A percentile compares a stretch with the other conserved stretches of the same genome.
phyloP scores from a whole-genome alignment of 345 rosid species.

The Heritiera fomes region DNA sequence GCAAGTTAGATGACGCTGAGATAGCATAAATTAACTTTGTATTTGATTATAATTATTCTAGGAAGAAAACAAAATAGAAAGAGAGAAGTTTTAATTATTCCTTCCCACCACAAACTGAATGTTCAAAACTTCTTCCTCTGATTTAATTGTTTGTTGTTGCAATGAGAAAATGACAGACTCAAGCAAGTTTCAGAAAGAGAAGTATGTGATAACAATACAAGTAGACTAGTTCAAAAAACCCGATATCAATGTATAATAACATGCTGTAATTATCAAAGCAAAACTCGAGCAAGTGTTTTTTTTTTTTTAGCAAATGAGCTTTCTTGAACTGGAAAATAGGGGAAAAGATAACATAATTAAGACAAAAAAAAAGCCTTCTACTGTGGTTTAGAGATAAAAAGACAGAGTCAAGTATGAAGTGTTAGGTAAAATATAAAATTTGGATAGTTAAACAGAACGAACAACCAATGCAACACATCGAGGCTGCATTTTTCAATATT shows the following conservation, averaged over 20 bases:
- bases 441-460: neutral
- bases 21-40: neutral
- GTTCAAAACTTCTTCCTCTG: neutral
- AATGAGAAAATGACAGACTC: neutral
- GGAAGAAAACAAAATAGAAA: no score
- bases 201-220: no score
- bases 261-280: no score
- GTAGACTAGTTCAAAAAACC: no score
- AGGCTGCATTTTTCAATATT: neutral
- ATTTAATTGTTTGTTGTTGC: slow-evolving; percentile 5
- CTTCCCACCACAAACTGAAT: neutral
- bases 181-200: neutral
- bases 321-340: no score
- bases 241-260: no score
- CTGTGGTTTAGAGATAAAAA: neutral
- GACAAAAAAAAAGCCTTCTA: neutral
- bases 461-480: neutral
- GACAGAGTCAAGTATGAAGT: neutral
- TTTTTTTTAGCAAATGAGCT: no score
- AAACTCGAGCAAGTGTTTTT: no score
- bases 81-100: neutral
- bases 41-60: neutral
- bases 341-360: no score
- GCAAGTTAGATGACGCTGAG: neutral
- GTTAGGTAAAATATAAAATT: neutral